A percentile compares a stretch with the other conserved stretches of the same genome.
Conservation (phyloP, 352 stramenopile species). For the Elongisporangium prolatum region DNA sequence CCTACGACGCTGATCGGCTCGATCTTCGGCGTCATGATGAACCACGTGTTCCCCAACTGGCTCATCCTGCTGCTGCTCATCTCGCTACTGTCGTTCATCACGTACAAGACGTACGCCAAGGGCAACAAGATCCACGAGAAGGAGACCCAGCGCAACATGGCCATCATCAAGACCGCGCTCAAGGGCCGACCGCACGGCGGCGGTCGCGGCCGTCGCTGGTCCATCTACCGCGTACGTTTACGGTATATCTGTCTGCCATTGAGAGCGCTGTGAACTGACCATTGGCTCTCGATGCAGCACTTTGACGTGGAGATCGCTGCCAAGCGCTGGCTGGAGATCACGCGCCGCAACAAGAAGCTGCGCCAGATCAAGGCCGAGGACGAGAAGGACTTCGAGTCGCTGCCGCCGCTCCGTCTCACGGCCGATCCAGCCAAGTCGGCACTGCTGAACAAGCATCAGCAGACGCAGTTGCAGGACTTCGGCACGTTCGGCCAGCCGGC, state of each 20-base stretch:
- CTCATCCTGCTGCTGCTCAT: conserved; percentile 76
- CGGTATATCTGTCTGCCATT: too few relatives aligned
- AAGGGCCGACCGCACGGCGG: conserved; percentile 39
- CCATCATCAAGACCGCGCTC: conserved; percentile 44
- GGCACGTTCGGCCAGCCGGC: conserved; percentile 25
- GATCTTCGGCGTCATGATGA: conserved; percentile 83
- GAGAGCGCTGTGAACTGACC: neutral
- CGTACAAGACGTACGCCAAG: conserved; percentile 70
- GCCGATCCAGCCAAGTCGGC: conserved; percentile 3
- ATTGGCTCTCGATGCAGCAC: conserved; percentile 23
- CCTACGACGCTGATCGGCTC: conserved; percentile 83
- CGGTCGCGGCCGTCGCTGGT: conserved; percentile 49
- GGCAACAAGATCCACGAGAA: conserved; percentile 60
- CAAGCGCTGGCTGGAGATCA: conserved; percentile 55
- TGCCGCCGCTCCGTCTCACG: conserved; percentile 32
- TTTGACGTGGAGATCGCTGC: conserved; percentile 62
- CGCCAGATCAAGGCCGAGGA: conserved; percentile 40
- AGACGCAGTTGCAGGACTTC: conserved; percentile 16
- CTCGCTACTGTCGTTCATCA: conserved; percentile 68
- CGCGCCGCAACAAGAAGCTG: conserved; percentile 47
- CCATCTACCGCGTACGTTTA: conserved; percentile 52
- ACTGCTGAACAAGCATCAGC: conserved; percentile 12
- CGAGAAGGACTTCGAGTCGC: conserved; percentile 56
- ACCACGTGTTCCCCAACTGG: conserved; percentile 81
- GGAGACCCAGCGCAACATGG: conserved; percentile 38